These are phyloP conservation scores for Candida chauliodis DNA, from an alignment of 805 yeast species.

Conservation along the genomic window DNA sequence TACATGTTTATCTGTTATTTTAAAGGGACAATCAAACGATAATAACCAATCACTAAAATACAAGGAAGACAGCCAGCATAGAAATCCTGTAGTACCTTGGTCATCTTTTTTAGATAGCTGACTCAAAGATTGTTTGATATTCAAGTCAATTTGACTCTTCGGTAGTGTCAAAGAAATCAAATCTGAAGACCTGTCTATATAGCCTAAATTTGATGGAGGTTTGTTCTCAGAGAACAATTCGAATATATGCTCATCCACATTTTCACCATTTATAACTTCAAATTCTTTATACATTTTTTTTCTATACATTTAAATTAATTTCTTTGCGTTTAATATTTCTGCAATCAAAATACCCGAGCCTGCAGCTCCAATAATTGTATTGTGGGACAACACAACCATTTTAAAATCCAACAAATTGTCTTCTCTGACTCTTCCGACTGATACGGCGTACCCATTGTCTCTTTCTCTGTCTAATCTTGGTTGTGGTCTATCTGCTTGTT, in stretches of 20 bases:
- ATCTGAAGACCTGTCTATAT: constrained; percentile 26
- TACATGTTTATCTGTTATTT: constrained; percentile 18
- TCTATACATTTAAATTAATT: constrained; percentile 47
- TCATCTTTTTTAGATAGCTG: constrained; percentile 29
- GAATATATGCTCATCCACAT: constrained; percentile 29
- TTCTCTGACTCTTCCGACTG: constrained; percentile 91
- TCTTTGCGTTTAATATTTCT: constrained; percentile 78
- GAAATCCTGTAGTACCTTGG: constrained; percentile 52
- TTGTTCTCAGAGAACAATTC: constrained; percentile 26
- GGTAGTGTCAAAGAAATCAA: constrained; percentile 20
- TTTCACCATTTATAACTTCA: constrained; percentile 19
- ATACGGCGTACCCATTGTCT: constrained; percentile 89
- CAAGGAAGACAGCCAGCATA: constrained; percentile 55
- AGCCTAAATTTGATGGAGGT: constrained; percentile 32
- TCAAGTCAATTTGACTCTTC: constrained; percentile 20
- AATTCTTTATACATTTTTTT: constrained; percentile 8
- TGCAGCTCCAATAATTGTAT: constrained; percentile 97
- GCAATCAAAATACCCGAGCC: constrained; percentile 97
- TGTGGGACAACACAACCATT: constrained; percentile 96
- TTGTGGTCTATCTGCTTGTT: constrained; percentile 92
- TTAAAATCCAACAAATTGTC: constrained; percentile 92
- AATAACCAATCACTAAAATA: constrained; percentile 52
- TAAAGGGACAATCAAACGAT: constrained; percentile 26
- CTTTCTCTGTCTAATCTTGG: constrained; percentile 96
- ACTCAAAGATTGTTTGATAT: constrained; percentile 31